These are phyloP conservation scores for Alternaria sp. DNA, from an alignment of 2,329 filamentous ascomycete species.

Conservation along the genomic window DNA sequence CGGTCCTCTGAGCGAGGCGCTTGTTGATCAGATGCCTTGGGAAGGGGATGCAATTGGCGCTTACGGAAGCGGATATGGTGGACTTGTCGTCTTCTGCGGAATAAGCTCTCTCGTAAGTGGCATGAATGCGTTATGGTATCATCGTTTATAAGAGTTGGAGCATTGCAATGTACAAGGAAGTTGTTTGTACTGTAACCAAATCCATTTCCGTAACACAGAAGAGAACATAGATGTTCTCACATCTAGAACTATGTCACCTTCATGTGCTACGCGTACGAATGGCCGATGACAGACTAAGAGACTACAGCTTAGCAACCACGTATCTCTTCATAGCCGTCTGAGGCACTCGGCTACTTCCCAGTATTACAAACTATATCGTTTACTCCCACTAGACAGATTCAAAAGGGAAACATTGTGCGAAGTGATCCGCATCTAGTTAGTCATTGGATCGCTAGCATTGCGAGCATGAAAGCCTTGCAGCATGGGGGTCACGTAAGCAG, in stretches of 20 bases:
- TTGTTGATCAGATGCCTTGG: background rate
- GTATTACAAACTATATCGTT: background rate
- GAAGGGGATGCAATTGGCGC: background rate
- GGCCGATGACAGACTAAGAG: background rate
- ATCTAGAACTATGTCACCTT: background rate
- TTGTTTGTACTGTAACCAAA: background rate
- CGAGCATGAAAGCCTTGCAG: conserved; percentile 2
- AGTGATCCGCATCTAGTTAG: background rate
- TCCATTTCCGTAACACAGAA: too few species aligned
- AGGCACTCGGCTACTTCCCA: background rate
- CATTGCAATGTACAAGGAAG: background rate
- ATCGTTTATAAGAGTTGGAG: background rate
- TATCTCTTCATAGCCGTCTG: background rate
- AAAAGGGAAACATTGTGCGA: background rate
- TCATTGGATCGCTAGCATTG: background rate
- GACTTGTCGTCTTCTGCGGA: conserved; percentile 4
- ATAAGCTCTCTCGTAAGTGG: background rate
- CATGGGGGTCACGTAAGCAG: conserved; percentile 1
- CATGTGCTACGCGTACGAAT: background rate
- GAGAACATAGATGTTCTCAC: too few species aligned
- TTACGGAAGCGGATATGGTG: conserved; percentile 8
- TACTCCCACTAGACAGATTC: background rate
- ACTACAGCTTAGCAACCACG: background rate
- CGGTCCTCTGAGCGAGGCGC: conserved; percentile 5
- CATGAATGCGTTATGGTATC: conserved; percentile 1